A percentile compares a stretch with the other conserved stretches of the same genome.
Conservation (phyloP, 2,329 filamentous ascomycete species). For the Pseudopyricularia cyperi region DNA sequence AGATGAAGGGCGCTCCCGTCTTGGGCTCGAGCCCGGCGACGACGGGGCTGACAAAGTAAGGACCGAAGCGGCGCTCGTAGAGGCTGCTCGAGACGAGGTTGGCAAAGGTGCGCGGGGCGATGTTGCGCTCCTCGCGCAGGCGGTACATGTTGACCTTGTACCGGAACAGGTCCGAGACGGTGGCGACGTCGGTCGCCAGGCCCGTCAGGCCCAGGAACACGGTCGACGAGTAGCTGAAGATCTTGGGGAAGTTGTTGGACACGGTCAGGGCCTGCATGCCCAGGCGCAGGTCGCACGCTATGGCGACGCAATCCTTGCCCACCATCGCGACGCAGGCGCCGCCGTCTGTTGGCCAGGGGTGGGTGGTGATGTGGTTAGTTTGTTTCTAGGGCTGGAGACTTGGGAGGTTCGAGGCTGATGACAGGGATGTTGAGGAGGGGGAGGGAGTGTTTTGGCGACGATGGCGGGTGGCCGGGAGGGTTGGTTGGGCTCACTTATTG, state of each 20-base stretch:
- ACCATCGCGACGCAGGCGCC: constrained; percentile 98
- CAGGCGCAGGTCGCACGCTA: constrained; percentile 96
- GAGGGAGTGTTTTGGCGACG: not conserved
- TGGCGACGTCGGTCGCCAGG: constrained; percentile 88
- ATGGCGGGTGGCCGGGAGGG: constrained; percentile 5
- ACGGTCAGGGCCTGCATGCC: constrained; percentile 93
- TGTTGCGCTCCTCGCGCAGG: constrained; percentile 92
- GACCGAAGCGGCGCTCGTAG: constrained; percentile 92
- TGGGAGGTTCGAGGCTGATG: not conserved
- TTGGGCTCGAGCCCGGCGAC: constrained; percentile 92
- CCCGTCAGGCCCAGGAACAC: constrained; percentile 93
- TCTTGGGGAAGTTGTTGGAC: constrained; percentile 99
- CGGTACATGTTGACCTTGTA: constrained; percentile 99
- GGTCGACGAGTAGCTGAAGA: constrained; percentile 85
- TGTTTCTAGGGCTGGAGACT: constrained; percentile 1
- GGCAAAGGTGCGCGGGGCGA: constrained; percentile 87
- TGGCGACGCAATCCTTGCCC: constrained; percentile 98
- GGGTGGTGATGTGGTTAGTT: not conserved
- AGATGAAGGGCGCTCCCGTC: constrained; percentile 91
- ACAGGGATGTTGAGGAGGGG: constrained; percentile 2
- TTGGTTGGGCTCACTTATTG: constrained; percentile 61
- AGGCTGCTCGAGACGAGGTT: constrained; percentile 85
- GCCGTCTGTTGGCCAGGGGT: constrained; percentile 42
- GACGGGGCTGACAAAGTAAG: constrained; percentile 91
- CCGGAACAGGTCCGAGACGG: constrained; percentile 92